Evolutionary conservation across 1,139 yeast genomes (phyloP).

Genomic region (Meyerozyma sp.): DNA sequence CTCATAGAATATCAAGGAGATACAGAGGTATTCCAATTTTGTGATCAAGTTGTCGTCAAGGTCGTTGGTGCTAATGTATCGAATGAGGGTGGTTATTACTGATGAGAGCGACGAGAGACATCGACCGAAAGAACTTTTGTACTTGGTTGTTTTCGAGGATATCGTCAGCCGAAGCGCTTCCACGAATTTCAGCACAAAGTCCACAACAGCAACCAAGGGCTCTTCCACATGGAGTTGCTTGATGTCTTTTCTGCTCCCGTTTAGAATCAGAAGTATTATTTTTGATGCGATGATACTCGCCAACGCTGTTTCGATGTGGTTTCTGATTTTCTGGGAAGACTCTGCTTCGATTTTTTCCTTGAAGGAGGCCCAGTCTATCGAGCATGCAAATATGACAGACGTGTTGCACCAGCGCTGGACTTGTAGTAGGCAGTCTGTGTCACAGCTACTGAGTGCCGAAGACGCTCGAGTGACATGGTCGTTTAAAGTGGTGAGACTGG

Average conservation of each 20-base stretch:
- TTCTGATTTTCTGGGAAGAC: slow-evolving; percentile 32
- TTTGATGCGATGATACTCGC: slow-evolving; percentile 27
- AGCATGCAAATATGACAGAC: background rate
- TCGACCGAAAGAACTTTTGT: background rate
- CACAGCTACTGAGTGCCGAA: background rate
- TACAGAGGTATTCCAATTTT: slow-evolving; percentile 44
- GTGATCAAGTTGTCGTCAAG: slow-evolving; percentile 46
- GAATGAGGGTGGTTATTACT: slow-evolving; percentile 9
- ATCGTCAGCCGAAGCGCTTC: background rate
- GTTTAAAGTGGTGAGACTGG: background rate
- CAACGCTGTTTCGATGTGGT: slow-evolving; percentile 14
- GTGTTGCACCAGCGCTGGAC: background rate
- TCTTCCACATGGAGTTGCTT: slow-evolving; percentile 42
- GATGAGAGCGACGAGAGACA: slow-evolving; percentile 4
- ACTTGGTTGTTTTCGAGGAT: background rate
- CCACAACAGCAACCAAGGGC: slow-evolving; percentile 33
- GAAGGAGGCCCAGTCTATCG: slow-evolving; percentile 20
- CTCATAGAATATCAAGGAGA: slow-evolving; percentile 31
- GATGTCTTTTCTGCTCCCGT: slow-evolving; percentile 29
- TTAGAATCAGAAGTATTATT: slow-evolving; percentile 37
- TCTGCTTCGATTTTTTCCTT: slow-evolving; percentile 30
- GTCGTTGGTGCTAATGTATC: slow-evolving; percentile 13
- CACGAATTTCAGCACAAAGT: slow-evolving; percentile 19
- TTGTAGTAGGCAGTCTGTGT: background rate
- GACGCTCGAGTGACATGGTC: background rate